phyloP scores from a whole-genome alignment of 345 rosid species.

The Crucihimalaya himalaica region DNA sequence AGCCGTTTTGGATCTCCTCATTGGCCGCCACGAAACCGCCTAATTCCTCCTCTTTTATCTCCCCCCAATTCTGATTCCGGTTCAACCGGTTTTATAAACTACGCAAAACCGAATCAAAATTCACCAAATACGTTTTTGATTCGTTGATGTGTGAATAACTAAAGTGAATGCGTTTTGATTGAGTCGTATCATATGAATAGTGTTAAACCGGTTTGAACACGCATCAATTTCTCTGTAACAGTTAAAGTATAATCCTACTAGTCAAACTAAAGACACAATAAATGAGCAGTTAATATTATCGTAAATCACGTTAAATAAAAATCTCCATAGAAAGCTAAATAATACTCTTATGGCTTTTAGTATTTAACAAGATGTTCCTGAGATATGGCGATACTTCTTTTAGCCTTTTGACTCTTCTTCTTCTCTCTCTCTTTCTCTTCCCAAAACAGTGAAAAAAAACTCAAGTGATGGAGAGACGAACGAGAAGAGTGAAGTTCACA shows the following conservation, averaged over 20 bases:
- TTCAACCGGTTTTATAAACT: neutral
- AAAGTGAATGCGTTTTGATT: neutral
- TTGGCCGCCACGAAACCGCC: conserved; percentile 16
- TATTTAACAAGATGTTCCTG: conserved; percentile 28
- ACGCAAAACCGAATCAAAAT: neutral
- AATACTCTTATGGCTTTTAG: neutral
- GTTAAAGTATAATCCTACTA: neutral
- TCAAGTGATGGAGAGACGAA: conserved; percentile 38
- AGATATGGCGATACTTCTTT: conserved; percentile 25
- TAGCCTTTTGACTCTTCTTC: conserved; percentile 17
- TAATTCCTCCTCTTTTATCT: neutral
- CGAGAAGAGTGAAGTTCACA: conserved; percentile 39
- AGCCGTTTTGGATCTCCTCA: conserved; percentile 31
- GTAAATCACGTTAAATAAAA: conserved; percentile 6
- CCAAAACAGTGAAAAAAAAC: conserved; percentile 14
- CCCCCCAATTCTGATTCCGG: neutral
- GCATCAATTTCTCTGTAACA: conserved; percentile 1
- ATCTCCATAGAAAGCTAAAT: conserved; percentile 1
- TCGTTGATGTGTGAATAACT: too few species aligned
- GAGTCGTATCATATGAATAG: neutral
- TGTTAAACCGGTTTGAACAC: conserved; percentile 20
- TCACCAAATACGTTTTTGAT: too few species aligned
- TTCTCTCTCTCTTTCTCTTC: neutral
- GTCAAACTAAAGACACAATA: conserved; percentile 4
- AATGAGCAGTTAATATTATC: neutral